These are phyloP conservation scores for Acorus gramineus DNA, from an alignment of 106 monocot genomes.

Conservation along the genomic window DNA sequence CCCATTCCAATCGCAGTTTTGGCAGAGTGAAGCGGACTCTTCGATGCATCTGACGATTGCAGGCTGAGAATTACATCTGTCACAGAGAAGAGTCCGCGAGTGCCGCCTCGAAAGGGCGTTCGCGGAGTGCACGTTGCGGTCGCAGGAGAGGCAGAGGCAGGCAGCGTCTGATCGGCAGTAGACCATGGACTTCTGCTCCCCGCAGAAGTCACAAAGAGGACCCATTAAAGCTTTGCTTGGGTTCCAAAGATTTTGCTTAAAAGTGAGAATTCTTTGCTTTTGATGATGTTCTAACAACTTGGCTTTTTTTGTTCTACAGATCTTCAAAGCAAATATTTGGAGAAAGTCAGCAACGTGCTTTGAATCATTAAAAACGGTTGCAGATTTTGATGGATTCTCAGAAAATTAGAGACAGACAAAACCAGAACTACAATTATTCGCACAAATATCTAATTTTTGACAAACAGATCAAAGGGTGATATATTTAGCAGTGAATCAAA, in stretches of 20 bases:
- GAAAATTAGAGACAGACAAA: no score
- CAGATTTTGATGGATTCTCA: no score
- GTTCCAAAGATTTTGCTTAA: no score
- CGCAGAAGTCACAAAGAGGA: slow-evolving; percentile 72
- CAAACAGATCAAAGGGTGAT: no score
- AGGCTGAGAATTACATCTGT: slow-evolving; percentile 61
- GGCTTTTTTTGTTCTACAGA: no score
- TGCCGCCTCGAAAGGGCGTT: slow-evolving; percentile 83
- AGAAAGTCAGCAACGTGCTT: no score
- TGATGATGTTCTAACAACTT: neutral
- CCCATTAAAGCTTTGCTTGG: slow-evolving; percentile 35
- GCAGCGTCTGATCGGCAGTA: slow-evolving; percentile 89
- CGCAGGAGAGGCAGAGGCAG: slow-evolving; percentile 81
- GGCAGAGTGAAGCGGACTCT: slow-evolving; percentile 69
- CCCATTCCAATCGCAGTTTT: slow-evolving; percentile 68
- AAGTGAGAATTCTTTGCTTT: neutral
- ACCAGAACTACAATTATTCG: no score
- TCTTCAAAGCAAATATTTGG: no score
- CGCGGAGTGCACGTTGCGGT: slow-evolving; percentile 79
- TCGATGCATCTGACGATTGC: slow-evolving; percentile 53
- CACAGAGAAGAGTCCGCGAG: slow-evolving; percentile 73
- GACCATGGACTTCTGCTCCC: slow-evolving; percentile 64
- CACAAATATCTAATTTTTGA: no score
- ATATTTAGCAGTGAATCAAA: no score
- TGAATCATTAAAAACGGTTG: no score